Base-by-base conservation (phyloP, 1,139 yeast species). In the Scheffersomyces segobiensis region DNA sequence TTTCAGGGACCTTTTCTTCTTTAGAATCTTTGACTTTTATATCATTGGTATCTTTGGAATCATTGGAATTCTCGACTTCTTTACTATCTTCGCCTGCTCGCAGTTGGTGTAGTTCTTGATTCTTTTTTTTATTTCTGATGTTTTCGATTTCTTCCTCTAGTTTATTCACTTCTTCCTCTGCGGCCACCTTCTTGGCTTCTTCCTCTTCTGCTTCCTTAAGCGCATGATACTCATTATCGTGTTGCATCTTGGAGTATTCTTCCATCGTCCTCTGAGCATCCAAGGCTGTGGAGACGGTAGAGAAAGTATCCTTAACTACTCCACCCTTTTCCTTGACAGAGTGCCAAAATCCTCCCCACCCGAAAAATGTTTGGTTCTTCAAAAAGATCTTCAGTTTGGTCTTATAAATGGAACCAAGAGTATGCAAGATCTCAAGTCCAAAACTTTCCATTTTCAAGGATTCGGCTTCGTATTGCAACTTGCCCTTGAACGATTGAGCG, bases 181-280 rank as follows among this genome's bases (percentile, higher is more conserved):
- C 62, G 78, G 84, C 56, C 52, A n/a, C 54, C n/a, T 53, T 52
- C 51, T 48, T 56, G 55, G 70, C 64, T 57, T 72, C 69, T 48
- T 55, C 53, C 24, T 67, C 73, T 55, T 75, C 81, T 2, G 74
- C 77, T 61, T 80, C 83, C 63, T 74, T 75, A 60, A 74, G 72
- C 3, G 76, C 77, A 61, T 81, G 84, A 60, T 75, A 80, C 60
- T 79, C 88, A 70, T 79, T 85, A 68, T 77, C 85, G 62, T 85
- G 89, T 70, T 87, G 91, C 79, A 88, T 79, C 67, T 84, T 86
- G 58, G 91, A 83, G 72, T 89, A 81, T 65, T 93, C 97, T 71
- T 91, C 91, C 87, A 93, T 86, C 5, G 97, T 90, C 65, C 83
- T 82, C 73, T 93, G 97, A 0, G 97, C 98, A 72, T 95, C 98